A percentile compares a stretch with the other conserved stretches of the same genome.
These are phyloP conservation scores for Amanita rubescens DNA, from an alignment of 768 basidiomycete genomes.

Conservation along the genomic window DNA sequence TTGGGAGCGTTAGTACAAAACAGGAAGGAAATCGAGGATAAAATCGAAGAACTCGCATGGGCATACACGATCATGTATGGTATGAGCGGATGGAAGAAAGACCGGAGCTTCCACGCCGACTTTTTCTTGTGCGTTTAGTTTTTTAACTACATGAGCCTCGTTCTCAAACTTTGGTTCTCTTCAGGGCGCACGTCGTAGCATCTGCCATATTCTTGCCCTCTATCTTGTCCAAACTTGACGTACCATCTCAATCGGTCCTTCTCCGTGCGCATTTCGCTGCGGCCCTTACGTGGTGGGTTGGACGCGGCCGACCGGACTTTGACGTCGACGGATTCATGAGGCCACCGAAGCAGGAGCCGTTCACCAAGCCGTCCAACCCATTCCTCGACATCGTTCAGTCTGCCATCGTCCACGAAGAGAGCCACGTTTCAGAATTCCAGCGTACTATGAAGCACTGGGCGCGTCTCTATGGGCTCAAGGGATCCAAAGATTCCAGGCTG, in stretches of 20 bases:
- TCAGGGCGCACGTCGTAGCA: conserved; percentile 50
- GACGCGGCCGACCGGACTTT: conserved; percentile 42
- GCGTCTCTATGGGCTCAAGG: conserved; percentile 34
- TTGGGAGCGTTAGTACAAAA: neutral
- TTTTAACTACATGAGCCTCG: neutral
- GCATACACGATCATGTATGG: conserved; percentile 37
- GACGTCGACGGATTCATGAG: conserved; percentile 36
- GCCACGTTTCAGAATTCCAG: conserved; percentile 41
- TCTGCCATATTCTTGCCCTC: conserved; percentile 49
- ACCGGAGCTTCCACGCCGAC: conserved; percentile 33
- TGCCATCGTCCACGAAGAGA: conserved; percentile 48
- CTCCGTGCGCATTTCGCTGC: conserved; percentile 45
- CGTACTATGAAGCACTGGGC: conserved; percentile 48
- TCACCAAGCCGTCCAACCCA: conserved; percentile 31
- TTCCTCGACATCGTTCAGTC: conserved; percentile 50
- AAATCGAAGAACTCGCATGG: conserved; percentile 49
- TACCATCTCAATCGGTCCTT: conserved; percentile 33
- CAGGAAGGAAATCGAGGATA: conserved; percentile 28
- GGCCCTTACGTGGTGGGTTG: conserved; percentile 42
- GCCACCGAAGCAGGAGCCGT: conserved; percentile 12
- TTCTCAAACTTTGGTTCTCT: neutral
- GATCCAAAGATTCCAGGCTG: neutral
- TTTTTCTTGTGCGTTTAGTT: conserved; percentile 39
- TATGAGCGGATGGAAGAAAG: conserved; percentile 19
- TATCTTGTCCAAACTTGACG: conserved; percentile 24